phyloP scores from a whole-genome alignment of 305 asterid genomes.

The Salvia sclarea region DNA sequence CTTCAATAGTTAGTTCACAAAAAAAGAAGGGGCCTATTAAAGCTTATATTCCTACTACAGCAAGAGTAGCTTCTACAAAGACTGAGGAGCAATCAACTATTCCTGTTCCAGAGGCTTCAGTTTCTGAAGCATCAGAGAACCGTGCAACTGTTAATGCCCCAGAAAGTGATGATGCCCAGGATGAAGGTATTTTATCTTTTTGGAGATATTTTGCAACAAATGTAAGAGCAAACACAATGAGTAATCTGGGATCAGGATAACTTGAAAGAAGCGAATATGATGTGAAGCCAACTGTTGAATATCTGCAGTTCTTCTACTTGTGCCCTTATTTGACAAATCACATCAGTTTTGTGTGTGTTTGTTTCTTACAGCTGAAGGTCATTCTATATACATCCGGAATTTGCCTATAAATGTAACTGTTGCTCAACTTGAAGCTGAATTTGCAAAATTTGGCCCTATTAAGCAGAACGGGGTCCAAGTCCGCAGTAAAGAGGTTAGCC shows the following conservation, averaged over 20 bases:
- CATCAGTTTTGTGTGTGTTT: slow-evolving; percentile 13
- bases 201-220: slow-evolving; percentile 16
- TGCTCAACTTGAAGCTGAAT: slow-evolving; percentile 73
- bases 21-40: slow-evolving; percentile 53
- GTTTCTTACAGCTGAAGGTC: slow-evolving; percentile 62
- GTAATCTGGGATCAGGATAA: slow-evolving; percentile 17
- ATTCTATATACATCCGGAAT: slow-evolving; percentile 75
- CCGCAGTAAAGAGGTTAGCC: slow-evolving; percentile 69
- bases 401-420: slow-evolving; percentile 68
- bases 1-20: slow-evolving; percentile 75
- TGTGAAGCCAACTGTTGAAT: slow-evolving; percentile 20
- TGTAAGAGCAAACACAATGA: slow-evolving; percentile 11
- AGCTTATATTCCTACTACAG: slow-evolving; percentile 64
- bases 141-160: slow-evolving; percentile 35
- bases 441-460: slow-evolving; percentile 72
- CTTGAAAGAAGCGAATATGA: background rate
- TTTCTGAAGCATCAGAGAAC: slow-evolving; percentile 40
- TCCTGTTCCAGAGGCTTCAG: slow-evolving; percentile 40
- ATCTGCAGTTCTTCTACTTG: slow-evolving; percentile 11
- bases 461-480: slow-evolving; percentile 87
- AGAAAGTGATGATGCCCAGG: slow-evolving; percentile 54
- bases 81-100: slow-evolving; percentile 47
- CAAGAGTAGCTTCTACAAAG: slow-evolving; percentile 41
- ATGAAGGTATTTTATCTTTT: slow-evolving; percentile 64
- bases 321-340: slow-evolving; percentile 8